Conservation (phyloP, 345 rosid genomes). For the Pistacia atlantica region DNA sequence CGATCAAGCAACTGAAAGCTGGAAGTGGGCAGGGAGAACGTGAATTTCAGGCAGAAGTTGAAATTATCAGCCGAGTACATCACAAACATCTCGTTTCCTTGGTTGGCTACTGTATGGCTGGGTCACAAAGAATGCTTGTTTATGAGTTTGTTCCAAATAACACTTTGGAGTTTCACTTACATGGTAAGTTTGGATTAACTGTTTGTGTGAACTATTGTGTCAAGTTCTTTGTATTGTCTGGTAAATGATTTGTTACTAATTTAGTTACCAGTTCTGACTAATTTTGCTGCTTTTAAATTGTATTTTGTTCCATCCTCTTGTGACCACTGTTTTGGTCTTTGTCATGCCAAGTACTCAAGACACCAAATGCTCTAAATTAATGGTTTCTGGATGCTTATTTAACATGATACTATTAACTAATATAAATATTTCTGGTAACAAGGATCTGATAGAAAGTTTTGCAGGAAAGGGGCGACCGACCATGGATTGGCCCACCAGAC, state of each 20-base stretch:
- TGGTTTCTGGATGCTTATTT: background rate
- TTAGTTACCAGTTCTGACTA: background rate
- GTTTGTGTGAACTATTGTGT: background rate
- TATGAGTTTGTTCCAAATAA: slow-evolving; percentile 73
- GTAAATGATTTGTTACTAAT: background rate
- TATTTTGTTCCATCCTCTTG: background rate
- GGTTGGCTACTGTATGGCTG: slow-evolving; percentile 69
- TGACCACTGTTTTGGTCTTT: background rate
- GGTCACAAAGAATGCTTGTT: slow-evolving; percentile 58
- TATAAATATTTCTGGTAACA: background rate
- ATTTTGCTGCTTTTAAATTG: background rate
- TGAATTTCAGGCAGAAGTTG: slow-evolving; percentile 73
- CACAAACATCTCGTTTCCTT: slow-evolving; percentile 70
- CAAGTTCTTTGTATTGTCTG: background rate
- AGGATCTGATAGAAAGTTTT: slow-evolving; percentile 22
- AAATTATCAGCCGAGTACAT: slow-evolving; percentile 71
- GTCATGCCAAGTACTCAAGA: background rate
- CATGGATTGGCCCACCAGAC: slow-evolving; percentile 76
- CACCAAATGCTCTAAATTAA: background rate
- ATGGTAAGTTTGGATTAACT: slow-evolving; percentile 39
- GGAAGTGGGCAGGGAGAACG: slow-evolving; percentile 71
- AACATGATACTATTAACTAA: background rate
- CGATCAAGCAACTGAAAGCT: slow-evolving; percentile 63
- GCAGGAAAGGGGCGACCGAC: slow-evolving; percentile 73
- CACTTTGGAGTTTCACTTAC: slow-evolving; percentile 65